A percentile compares a stretch with the other conserved stretches of the same genome.
Conservation (phyloP, 1,284 basidiomycete genomes). For the Abortiporus biennis region DNA sequence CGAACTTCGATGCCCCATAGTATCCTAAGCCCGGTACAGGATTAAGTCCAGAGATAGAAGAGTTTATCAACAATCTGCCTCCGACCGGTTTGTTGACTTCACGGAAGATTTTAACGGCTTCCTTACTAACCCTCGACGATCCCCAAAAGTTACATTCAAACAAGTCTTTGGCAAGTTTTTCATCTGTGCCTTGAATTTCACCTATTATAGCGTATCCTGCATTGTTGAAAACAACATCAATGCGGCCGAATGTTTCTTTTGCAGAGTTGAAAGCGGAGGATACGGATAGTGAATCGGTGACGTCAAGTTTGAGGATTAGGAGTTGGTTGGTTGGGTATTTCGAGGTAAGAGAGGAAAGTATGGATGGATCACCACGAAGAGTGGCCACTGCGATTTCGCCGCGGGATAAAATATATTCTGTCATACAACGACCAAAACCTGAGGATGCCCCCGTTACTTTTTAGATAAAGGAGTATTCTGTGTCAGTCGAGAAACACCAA, state of each 20-base stretch:
- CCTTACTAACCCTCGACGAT: constrained; percentile 12
- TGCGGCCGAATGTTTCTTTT: constrained; percentile 17
- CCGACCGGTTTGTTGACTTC: constrained; percentile 11
- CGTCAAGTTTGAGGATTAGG: constrained; percentile 15
- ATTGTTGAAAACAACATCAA: constrained; percentile 32
- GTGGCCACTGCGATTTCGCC: constrained; percentile 24
- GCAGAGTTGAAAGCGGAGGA: constrained; percentile 20
- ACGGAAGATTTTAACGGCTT: constrained; percentile 5
- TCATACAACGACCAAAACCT: constrained; percentile 21
- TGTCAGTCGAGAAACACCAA: neutral
- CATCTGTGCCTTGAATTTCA: constrained; percentile 23
- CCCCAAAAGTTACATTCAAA: constrained; percentile 30
- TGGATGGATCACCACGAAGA: constrained; percentile 18
- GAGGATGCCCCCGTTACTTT: constrained; percentile 26
- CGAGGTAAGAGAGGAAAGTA: neutral
- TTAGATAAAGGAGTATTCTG: neutral
- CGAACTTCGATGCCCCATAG: constrained; percentile 20
- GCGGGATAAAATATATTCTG: constrained; percentile 17
- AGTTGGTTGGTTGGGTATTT: neutral
- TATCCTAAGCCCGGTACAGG: constrained; percentile 17
- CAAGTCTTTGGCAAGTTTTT: constrained; percentile 19
- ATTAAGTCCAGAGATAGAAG: constrained; percentile 17
- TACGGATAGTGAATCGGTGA: neutral
- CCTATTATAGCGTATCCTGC: constrained; percentile 22
- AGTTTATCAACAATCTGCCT: constrained; percentile 23